Evolutionary conservation across 2,329 filamentous ascomycete genomes (phyloP), one percentile per base, ranked within the genome.

Genomic region (Epichloe sp.): DNA sequence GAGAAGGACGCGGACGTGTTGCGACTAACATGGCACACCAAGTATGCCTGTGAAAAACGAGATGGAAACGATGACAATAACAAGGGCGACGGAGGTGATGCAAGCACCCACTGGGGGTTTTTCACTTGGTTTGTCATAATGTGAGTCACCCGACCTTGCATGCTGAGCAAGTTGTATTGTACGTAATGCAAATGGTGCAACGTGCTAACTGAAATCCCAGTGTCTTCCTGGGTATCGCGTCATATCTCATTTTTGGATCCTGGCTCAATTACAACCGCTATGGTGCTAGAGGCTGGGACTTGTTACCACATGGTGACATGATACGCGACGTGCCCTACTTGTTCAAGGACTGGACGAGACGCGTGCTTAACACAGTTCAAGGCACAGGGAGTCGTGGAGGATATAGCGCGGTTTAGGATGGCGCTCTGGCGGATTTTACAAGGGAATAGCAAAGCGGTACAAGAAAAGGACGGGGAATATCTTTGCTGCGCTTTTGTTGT

Each of bases 181-280:
- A 34, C 10, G 11, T 12, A 2, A 4, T 17, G 26, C 15, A 5
- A 34, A 35, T 19, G 34, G 21, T 21, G 12, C 5, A 10, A 10
- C 34, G 31, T 51, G 49, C 52, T 53, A 26, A 53, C 46, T 4
- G 7, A 26, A 11, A 31, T 3, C 35, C 19, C 57, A 95, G 90
- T 59, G 71, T 85, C 53, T 98, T 98, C 78, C 77, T 97, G 55
- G 80, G 80, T 44, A 85, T 82, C 41, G 88, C 93, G 2, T 73
- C 90, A 23, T 98, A 97, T 71, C 83, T 98, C 57, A 95, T 97
- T 66, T 97, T 97, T 63, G 90, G 91, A 57, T 95, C 90, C 19
- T 98, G 93, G 93, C 82, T 97, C 66, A 97, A 97, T 74, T 97
- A 97, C 77, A 96, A 89, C 72, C 86, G 90, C 55, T 95, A 95